phyloP scores from a whole-genome alignment of 2,329 filamentous ascomycete species.

The Phialocephala sp. region DNA sequence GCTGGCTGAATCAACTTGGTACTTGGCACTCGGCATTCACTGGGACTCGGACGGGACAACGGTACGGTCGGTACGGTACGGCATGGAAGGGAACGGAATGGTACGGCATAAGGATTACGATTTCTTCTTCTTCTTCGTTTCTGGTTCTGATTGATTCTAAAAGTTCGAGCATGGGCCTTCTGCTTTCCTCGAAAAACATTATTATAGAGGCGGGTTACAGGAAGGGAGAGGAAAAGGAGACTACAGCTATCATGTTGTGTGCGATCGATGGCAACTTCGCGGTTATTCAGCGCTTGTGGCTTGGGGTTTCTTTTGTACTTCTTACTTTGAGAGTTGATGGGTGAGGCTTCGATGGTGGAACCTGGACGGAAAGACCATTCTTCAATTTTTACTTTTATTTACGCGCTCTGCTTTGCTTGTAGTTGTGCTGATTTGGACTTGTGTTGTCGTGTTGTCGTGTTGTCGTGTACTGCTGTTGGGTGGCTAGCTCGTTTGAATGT shows the following conservation, averaged over 20 bases:
- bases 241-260: too few species aligned
- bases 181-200: too few species aligned
- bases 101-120: too few species aligned
- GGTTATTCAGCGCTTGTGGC: too few species aligned
- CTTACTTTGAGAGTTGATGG: too few species aligned
- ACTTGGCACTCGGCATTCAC: neutral
- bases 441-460: neutral
- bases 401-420: neutral
- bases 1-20: neutral
- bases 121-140: too few species aligned
- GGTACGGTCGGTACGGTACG: too few species aligned
- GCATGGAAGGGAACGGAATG: neutral
- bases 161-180: neutral
- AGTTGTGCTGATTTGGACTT: slow-evolving; percentile 4
- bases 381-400: neutral
- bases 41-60: too few species aligned
- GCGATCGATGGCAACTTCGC: too few species aligned
- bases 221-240: too few species aligned
- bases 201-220: too few species aligned
- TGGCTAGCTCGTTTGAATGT: neutral
- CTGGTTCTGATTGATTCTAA: neutral
- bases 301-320: neutral
- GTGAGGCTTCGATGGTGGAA: neutral
- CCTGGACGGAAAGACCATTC: neutral
- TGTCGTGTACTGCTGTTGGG: neutral